A percentile compares a stretch with the other conserved stretches of the same genome.
phyloP scores from a whole-genome alignment of 176 grass and related monocot species.

The Tuctoria greenei region DNA sequence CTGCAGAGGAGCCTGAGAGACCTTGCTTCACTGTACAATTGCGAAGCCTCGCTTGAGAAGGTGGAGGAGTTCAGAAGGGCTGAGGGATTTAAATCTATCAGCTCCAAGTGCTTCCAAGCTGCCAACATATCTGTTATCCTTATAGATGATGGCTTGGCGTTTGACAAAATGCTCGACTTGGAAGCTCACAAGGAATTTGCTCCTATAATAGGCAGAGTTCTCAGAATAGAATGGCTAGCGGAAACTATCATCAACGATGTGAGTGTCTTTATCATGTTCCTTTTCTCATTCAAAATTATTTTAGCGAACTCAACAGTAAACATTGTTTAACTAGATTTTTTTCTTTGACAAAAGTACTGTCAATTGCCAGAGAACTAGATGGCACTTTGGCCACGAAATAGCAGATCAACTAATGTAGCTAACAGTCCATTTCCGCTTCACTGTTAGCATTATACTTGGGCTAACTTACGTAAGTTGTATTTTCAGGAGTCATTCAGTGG shows the following conservation, averaged over 20 bases:
- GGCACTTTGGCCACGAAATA: slow-evolving; percentile 4
- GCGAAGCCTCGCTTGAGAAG: slow-evolving; percentile 57
- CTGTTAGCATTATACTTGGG: slow-evolving; percentile 3
- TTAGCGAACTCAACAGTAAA: slow-evolving; percentile 7
- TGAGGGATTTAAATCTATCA: slow-evolving; percentile 56
- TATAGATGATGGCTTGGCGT: slow-evolving; percentile 71
- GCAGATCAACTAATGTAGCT: neutral
- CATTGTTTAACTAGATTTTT: neutral
- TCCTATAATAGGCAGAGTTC: slow-evolving; percentile 70
- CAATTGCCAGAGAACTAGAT: neutral
- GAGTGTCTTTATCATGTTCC: slow-evolving; percentile 40
- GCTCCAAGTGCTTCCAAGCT: slow-evolving; percentile 76
- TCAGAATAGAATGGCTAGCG: slow-evolving; percentile 78
- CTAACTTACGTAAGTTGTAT: neutral
- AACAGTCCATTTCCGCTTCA: neutral
- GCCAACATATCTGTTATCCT: slow-evolving; percentile 77
- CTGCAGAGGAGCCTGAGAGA: slow-evolving; percentile 93
- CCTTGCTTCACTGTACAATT: slow-evolving; percentile 67
- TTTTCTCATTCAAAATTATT: neutral
- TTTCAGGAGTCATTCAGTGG: slow-evolving; percentile 68
- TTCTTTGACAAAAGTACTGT: neutral
- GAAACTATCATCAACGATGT: slow-evolving; percentile 95
- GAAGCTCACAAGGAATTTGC: slow-evolving; percentile 69
- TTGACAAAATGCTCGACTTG: slow-evolving; percentile 77
- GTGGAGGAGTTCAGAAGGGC: slow-evolving; percentile 70